These are phyloP conservation scores for Lentinus brumalis DNA, from an alignment of 768 basidiomycete species.

Conservation along the genomic window DNA sequence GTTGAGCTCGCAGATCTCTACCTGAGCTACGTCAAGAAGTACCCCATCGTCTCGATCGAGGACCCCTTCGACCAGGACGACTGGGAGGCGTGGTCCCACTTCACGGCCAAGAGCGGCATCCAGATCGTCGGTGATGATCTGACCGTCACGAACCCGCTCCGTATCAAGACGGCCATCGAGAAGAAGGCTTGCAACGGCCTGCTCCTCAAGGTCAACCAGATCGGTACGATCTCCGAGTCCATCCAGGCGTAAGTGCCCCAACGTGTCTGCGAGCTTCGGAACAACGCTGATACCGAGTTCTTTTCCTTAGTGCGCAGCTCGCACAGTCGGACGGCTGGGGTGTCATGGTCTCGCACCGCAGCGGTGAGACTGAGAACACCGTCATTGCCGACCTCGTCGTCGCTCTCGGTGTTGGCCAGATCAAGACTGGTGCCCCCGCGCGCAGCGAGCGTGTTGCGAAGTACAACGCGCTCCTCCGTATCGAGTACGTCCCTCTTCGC, in stretches of 20 bases:
- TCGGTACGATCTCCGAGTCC: conserved; percentile 97
- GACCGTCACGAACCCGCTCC: conserved; percentile 95
- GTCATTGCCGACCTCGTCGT: conserved; percentile 95
- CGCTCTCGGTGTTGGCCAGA: conserved; percentile 89
- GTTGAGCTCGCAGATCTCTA: conserved; percentile 92
- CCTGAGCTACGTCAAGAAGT: conserved; percentile 82
- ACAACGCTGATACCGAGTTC: background rate
- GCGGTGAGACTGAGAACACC: conserved; percentile 97
- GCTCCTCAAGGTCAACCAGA: conserved; percentile 99
- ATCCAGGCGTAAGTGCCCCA: conserved; percentile 87
- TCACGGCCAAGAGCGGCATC: conserved; percentile 76
- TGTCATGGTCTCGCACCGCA: conserved; percentile 99
- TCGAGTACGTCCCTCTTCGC: conserved; percentile 62
- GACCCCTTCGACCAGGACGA: conserved; percentile 99
- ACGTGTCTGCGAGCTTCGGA: background rate
- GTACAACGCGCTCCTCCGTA: conserved; percentile 88
- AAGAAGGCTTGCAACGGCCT: conserved; percentile 99
- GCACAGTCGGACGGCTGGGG: conserved; percentile 96
- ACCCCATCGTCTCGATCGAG: conserved; percentile 94
- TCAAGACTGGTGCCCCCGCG: conserved; percentile 98
- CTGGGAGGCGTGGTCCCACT: conserved; percentile 97
- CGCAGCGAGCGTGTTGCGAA: conserved; percentile 96
- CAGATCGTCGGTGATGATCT: conserved; percentile 97
- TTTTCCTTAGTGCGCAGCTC: conserved; percentile 66
- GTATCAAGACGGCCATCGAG: conserved; percentile 98